Percentiles rank a stretch among this genome's conserved stretches.
Evolutionary conservation across 2,329 filamentous ascomycete species (phyloP).

Genomic region (Geoglossum cookeanum): DNA sequence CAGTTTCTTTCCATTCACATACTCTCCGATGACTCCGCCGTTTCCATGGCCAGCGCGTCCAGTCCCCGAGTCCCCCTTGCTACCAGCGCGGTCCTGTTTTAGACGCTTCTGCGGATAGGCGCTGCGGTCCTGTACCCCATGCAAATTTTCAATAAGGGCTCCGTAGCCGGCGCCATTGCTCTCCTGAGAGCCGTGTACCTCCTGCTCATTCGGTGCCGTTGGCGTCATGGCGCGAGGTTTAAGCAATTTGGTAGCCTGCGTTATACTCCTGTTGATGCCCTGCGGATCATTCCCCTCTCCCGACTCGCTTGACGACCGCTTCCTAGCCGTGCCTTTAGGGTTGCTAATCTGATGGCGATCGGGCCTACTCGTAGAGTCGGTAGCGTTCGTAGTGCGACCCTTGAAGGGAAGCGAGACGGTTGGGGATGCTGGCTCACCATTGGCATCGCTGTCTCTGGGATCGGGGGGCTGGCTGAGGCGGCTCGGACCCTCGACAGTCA

Average conservation of each 20-base stretch:
- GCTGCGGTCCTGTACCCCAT: conserved; percentile 51
- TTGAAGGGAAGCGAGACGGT: neutral
- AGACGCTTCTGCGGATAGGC: conserved; percentile 44
- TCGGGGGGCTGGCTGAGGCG: neutral
- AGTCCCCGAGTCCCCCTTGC: conserved; percentile 24
- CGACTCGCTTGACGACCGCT: neutral
- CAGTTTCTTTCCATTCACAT: conserved; percentile 41
- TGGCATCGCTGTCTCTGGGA: neutral
- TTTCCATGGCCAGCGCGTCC: conserved; percentile 29
- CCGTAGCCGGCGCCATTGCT: conserved; percentile 25
- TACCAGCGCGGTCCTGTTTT: conserved; percentile 26
- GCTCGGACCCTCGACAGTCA: neutral
- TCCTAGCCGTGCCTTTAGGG: neutral
- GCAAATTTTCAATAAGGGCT: conserved; percentile 53
- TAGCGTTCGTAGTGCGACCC: neutral
- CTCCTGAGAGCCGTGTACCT: neutral
- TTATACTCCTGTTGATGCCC: neutral
- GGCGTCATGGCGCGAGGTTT: neutral
- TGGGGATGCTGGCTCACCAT: neutral
- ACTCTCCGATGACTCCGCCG: conserved; percentile 40
- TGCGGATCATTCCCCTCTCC: neutral
- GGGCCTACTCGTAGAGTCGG: neutral
- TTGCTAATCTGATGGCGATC: neutral
- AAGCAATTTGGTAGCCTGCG: neutral
- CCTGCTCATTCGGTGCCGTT: neutral